Conservation (phyloP, 257 asterid species). For the Eustoma russellianum region DNA sequence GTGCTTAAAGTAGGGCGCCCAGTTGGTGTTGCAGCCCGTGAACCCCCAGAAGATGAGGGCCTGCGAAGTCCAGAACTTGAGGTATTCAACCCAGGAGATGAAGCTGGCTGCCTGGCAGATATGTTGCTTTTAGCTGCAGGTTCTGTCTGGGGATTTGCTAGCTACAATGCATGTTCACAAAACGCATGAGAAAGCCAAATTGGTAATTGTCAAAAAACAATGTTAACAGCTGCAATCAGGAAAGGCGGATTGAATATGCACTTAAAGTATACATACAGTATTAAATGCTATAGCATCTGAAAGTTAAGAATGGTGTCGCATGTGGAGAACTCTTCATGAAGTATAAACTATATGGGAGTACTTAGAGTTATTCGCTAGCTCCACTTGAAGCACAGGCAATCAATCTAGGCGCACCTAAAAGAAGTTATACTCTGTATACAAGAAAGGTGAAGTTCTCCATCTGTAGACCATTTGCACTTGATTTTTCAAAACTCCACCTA, state of each 20-base stretch:
- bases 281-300: not conserved
- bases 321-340: not conserved
- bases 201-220: no score
- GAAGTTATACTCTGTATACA: no score
- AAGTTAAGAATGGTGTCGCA: not conserved
- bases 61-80: constrained; percentile 64
- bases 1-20: constrained; percentile 63
- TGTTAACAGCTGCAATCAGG: constrained; percentile 5
- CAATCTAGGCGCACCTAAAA: no score
- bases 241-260: not conserved
- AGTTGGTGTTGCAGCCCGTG: constrained; percentile 88
- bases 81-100: constrained; percentile 56
- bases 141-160: constrained; percentile 71
- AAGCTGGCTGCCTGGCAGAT: constrained; percentile 47
- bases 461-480: no score
- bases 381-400: no score
- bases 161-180: constrained; percentile 41
- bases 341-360: not conserved
- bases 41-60: constrained; percentile 89
- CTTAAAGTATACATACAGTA: not conserved
- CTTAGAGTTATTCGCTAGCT: no score
- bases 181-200: constrained; percentile 15
- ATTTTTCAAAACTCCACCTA: no score
- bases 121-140: constrained; percentile 54
- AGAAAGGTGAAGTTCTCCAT: no score